Evolutionary conservation across 257 asterid genomes (phyloP).

Genomic region (Anisodus tanguticus): DNA sequence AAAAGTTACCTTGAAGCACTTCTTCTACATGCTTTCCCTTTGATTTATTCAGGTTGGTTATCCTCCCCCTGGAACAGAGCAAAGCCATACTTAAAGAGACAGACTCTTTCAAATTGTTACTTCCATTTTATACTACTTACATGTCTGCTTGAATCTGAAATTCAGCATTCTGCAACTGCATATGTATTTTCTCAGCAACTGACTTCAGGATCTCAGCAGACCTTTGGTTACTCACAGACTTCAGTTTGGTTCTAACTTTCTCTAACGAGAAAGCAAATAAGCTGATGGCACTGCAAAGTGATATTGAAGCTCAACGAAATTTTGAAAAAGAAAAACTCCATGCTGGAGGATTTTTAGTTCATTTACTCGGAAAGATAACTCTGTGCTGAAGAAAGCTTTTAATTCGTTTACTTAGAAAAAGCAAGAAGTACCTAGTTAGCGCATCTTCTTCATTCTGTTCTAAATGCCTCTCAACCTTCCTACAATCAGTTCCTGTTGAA

Average conservation of each 20-base stretch:
- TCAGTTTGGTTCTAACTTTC: conserved; percentile 71
- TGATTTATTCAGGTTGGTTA: conserved; percentile 56
- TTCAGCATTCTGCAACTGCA: conserved; percentile 66
- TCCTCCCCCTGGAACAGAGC: conserved; percentile 67
- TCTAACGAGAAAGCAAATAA: conserved; percentile 66
- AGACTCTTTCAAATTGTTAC: conserved; percentile 26
- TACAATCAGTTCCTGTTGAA: conserved; percentile 50
- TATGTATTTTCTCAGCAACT: conserved; percentile 66
- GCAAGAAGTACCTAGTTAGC: conserved; percentile 64
- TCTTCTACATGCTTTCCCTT: conserved; percentile 68
- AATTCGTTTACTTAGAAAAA: conserved; percentile 30
- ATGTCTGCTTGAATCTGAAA: conserved; percentile 70
- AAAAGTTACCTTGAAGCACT: conserved; percentile 64
- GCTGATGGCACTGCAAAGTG: conserved; percentile 67
- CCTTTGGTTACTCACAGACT: conserved; percentile 60
- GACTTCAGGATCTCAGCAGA: conserved; percentile 75
- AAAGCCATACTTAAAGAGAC: conserved; percentile 38
- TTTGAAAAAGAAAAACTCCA: conserved; percentile 16
- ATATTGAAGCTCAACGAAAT: not conserved
- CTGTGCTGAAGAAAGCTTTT: not conserved
- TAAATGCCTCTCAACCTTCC: conserved; percentile 47
- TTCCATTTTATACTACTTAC: conserved; percentile 53
- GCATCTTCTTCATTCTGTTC: conserved; percentile 62
- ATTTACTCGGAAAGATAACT: conserved; percentile 29
- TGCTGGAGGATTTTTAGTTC: conserved; percentile 6